Conservation (phyloP, 495 filamentous ascomycete species). For the Cenococcum geophilum region DNA sequence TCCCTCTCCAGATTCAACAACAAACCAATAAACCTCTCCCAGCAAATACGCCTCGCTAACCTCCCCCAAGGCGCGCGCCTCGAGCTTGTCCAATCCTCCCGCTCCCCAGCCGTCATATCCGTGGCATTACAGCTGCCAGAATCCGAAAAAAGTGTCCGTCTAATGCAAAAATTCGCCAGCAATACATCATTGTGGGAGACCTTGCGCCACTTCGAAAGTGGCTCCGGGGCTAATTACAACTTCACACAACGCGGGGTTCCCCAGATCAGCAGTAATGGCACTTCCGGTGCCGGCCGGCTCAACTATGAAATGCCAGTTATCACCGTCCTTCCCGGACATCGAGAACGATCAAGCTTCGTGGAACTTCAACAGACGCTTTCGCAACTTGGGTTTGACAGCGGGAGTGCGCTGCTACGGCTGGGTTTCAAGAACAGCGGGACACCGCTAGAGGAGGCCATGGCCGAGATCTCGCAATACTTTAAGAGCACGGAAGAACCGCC, state of each 20-base stretch:
- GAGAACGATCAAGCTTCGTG: constrained; percentile 65
- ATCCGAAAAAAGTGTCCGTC: constrained; percentile 58
- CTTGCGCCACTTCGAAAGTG: constrained; percentile 78
- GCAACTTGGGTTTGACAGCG: constrained; percentile 80
- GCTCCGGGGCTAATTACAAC: constrained; percentile 47
- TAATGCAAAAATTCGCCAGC: constrained; percentile 76
- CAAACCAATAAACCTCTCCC: constrained; percentile 76
- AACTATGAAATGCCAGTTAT: constrained; percentile 84
- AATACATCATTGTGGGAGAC: constrained; percentile 81
- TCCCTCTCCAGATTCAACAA: constrained; percentile 59
- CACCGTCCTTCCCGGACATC: constrained; percentile 58
- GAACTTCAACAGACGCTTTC: constrained; percentile 82
- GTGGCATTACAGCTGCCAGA: constrained; percentile 77
- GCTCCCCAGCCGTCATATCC: constrained; percentile 73
- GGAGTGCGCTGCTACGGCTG: constrained; percentile 69
- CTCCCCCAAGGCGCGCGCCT: constrained; percentile 82
- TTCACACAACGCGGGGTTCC: constrained; percentile 74
- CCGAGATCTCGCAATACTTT: constrained; percentile 69
- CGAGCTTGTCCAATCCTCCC: constrained; percentile 79
- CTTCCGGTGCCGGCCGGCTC: constrained; percentile 61
- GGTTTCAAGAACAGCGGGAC: constrained; percentile 67
- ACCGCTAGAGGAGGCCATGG: constrained; percentile 80
- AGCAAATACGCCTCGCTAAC: constrained; percentile 78
- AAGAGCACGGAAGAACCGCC: constrained; percentile 29
- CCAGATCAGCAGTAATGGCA: constrained; percentile 44